These are phyloP conservation scores for Cerrena zonata DNA, from an alignment of 1,284 basidiomycete genomes.

Conservation along the genomic window DNA sequence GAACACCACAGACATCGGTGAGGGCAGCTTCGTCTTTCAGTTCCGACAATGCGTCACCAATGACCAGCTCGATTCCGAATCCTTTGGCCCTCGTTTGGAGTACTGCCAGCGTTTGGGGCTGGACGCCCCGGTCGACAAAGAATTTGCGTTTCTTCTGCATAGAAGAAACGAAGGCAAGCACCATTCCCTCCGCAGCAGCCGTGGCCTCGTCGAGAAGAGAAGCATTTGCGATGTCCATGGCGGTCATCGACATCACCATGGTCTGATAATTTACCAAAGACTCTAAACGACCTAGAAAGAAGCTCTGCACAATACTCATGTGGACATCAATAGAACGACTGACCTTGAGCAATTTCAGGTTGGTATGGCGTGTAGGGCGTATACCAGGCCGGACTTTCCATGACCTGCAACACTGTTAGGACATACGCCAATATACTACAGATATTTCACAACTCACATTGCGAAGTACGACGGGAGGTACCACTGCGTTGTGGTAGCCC, in stretches of 20 bases:
- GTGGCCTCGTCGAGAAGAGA: conserved; percentile 90
- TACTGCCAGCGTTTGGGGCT: conserved; percentile 84
- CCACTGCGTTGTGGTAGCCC: conserved; percentile 94
- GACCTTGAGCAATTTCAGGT: conserved; percentile 89
- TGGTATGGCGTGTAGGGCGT: conserved; percentile 95
- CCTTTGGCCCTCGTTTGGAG: conserved; percentile 84
- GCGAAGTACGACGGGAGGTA: conserved; percentile 87
- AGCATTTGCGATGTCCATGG: conserved; percentile 92
- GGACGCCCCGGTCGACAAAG: conserved; percentile 76
- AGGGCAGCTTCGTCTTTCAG: conserved; percentile 50
- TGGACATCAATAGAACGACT: conserved; percentile 10
- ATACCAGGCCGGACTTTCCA: conserved; percentile 98
- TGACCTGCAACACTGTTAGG: conserved; percentile 49
- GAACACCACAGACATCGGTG: conserved; percentile 75
- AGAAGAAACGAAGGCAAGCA: conserved; percentile 68
- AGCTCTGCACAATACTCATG: conserved; percentile 8
- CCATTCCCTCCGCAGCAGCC: conserved; percentile 89
- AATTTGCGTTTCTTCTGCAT: conserved; percentile 78
- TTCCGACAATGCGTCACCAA: conserved; percentile 55
- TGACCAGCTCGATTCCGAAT: conserved; percentile 77
- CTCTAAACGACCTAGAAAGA: conserved; percentile 74
- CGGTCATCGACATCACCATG: conserved; percentile 90
- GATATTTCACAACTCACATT: conserved; percentile 54
- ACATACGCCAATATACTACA: not conserved
- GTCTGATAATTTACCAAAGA: conserved; percentile 97